These are phyloP conservation scores for Botrytis byssoidea DNA, from an alignment of 2,329 filamentous ascomycete genomes.

Conservation along the genomic window DNA sequence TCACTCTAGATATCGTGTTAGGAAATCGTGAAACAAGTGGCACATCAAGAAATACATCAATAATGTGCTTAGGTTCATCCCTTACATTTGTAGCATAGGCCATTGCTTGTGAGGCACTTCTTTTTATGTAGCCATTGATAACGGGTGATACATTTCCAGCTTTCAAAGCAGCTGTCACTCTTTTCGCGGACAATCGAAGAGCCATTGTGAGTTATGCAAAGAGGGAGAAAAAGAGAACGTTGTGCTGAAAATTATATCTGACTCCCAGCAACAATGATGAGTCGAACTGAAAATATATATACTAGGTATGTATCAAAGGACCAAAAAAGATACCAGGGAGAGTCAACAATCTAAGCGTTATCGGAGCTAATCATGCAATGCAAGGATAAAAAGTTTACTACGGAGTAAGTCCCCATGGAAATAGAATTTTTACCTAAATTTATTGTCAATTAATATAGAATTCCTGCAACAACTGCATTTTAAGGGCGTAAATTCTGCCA, in stretches of 20 bases:
- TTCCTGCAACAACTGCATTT: neutral
- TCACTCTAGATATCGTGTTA: constrained; percentile 27
- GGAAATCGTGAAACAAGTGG: constrained; percentile 19
- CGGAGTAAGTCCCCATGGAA: neutral
- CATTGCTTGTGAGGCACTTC: constrained; percentile 39
- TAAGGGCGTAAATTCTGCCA: neutral
- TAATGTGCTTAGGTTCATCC: constrained; percentile 39
- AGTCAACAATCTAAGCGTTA: constrained; percentile 17
- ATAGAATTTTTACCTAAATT: neutral
- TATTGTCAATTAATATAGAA: neutral
- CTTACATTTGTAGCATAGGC: constrained; percentile 42
- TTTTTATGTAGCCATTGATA: constrained; percentile 31
- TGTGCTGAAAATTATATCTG: neutral
- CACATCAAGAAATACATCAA: constrained; percentile 37
- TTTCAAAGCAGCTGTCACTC: constrained; percentile 33
- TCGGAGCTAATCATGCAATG: constrained; percentile 15
- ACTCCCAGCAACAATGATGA: neutral
- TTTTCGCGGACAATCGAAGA: constrained; percentile 36
- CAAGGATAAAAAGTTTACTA: constrained; percentile 6
- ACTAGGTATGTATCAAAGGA: neutral
- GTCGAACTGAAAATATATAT: neutral
- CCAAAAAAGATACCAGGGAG: constrained; percentile 4
- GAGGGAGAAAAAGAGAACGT: neutral
- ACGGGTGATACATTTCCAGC: constrained; percentile 29
- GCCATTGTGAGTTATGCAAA: constrained; percentile 28